Base-by-base conservation (phyloP, 2,329 filamentous ascomycete species). In the Fusarium subglutinans region DNA sequence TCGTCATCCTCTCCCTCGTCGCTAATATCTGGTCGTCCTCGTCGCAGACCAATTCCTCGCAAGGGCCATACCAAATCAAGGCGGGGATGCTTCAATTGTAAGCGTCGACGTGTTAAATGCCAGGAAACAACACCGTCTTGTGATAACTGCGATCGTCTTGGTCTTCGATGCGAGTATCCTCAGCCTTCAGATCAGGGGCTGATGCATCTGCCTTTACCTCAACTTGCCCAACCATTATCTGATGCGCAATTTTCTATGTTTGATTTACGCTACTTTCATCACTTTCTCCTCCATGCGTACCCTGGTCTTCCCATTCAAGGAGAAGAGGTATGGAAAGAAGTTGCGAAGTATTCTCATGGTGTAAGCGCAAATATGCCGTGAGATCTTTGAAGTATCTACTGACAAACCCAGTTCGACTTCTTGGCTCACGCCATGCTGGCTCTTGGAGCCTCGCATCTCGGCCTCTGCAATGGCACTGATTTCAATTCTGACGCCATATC, bases 131-230 rank as follows among this genome's bases (percentile, higher is more conserved):
- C 20, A 17, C 26, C 45, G 4, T 6, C 13, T 30, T 48, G 45
- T 30, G 20, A 48, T n/a, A 30, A 48, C 26, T 48, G 45, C 14
- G 4, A 48, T 22, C 45, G 45, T 0, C 45, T 48, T n/a, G 14
- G 14, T 7, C 26, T 48, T 48, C 4, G 5, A 48, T 48, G 45
- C 45, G 45, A 48, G 18, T 48, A 48, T 48, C 45, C 45, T 22
- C 26, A 22, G 3, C 2, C 26, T 22, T 15, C 4, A 11, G 18
- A 5, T 8, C 11, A 48, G 8, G 45, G 18, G 4, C 2, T 22
- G 9, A 7, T 28, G 2, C 2, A 9, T 4, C 10, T 30, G 1
- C 20, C 20, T 3, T 22, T 9, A 12, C 9, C 45, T 15, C 20
- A 48, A 12, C 20, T 20, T 30, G 9, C 14, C 26, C 45, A 48